phyloP scores from a whole-genome alignment of 2,329 filamentous ascomycete genomes.

The Apiospora phragmitis region DNA sequence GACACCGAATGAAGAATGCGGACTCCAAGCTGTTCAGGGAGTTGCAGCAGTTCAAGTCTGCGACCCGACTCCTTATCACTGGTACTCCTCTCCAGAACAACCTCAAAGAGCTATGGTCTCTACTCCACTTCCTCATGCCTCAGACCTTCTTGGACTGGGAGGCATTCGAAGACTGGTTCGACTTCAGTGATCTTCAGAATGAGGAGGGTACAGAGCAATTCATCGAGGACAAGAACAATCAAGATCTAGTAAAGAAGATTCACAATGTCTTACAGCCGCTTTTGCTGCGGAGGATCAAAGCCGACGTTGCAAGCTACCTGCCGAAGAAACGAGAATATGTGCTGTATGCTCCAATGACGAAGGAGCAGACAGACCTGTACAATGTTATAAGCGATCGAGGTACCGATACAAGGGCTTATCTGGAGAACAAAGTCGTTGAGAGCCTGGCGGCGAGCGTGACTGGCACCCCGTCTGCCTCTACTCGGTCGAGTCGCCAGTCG shows the following conservation, averaged over 20 bases:
- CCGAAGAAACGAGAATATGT: constrained; percentile 97
- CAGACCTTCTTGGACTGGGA: constrained; percentile 92
- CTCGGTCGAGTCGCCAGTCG: constrained; percentile 34
- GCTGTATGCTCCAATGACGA: constrained; percentile 87
- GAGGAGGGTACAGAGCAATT: constrained; percentile 78
- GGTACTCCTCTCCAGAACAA: constrained; percentile 98
- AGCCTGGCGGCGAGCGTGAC: constrained; percentile 52
- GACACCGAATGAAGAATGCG: constrained; percentile 98
- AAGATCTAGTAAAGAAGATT: constrained; percentile 80
- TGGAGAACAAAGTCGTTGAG: constrained; percentile 78
- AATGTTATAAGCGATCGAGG: constrained; percentile 60
- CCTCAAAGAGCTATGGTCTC: constrained; percentile 90
- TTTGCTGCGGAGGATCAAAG: constrained; percentile 83
- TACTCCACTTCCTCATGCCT: constrained; percentile 96
- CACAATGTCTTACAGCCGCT: constrained; percentile 93
- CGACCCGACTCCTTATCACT: constrained; percentile 94
- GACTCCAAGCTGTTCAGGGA: constrained; percentile 95
- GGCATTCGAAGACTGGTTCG: constrained; percentile 94
- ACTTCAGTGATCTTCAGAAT: constrained; percentile 90
- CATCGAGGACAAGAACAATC: constrained; percentile 74
- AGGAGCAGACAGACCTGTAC: constrained; percentile 89
- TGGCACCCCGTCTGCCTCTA: constrained; percentile 43
- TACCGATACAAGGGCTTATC: constrained; percentile 67
- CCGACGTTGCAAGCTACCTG: constrained; percentile 87
- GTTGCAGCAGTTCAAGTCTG: constrained; percentile 90